A percentile compares a stretch with the other conserved stretches of the same genome.
Conservation (phyloP, 192 early-diverging fungal genomes). For the Backusella sp. region DNA sequence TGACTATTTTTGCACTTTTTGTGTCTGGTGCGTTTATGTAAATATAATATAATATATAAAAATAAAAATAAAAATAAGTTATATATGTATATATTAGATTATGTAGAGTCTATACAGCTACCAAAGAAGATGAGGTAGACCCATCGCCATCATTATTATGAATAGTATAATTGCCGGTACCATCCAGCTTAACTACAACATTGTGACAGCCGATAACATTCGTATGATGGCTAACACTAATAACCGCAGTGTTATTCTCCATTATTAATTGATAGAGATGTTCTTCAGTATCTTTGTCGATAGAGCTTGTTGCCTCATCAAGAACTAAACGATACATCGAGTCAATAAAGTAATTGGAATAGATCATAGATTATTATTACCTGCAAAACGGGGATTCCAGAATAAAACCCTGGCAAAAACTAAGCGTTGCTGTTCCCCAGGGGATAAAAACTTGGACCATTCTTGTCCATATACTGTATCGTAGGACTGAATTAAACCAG, state of each 20-base stretch:
- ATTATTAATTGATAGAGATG: constrained; percentile 59
- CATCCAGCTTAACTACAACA: constrained; percentile 38
- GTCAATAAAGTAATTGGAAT: constrained; percentile 15
- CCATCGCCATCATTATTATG: neutral
- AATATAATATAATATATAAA: neutral
- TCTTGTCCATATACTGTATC: constrained; percentile 45
- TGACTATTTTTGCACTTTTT: too few species aligned
- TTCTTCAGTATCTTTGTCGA: constrained; percentile 54
- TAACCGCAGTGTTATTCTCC: constrained; percentile 72
- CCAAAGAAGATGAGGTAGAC: neutral
- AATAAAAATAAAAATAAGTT: neutral
- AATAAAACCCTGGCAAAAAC: constrained; percentile 70
- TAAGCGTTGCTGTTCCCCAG: constrained; percentile 75
- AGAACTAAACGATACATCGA: constrained; percentile 40
- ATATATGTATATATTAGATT: neutral
- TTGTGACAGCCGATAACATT: constrained; percentile 52
- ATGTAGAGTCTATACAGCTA: neutral
- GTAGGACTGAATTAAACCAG: constrained; percentile 37
- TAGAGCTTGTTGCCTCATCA: constrained; percentile 69
- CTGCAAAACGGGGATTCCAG: constrained; percentile 71
- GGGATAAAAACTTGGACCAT: constrained; percentile 71
- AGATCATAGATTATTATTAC: constrained; percentile 30
- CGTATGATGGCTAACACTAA: constrained; percentile 87
- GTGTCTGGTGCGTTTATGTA: too few species aligned
- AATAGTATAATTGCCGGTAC: constrained; percentile 32